phyloP scores from a whole-genome alignment of 1,139 yeast species.

The Blastobotrys persicus region DNA sequence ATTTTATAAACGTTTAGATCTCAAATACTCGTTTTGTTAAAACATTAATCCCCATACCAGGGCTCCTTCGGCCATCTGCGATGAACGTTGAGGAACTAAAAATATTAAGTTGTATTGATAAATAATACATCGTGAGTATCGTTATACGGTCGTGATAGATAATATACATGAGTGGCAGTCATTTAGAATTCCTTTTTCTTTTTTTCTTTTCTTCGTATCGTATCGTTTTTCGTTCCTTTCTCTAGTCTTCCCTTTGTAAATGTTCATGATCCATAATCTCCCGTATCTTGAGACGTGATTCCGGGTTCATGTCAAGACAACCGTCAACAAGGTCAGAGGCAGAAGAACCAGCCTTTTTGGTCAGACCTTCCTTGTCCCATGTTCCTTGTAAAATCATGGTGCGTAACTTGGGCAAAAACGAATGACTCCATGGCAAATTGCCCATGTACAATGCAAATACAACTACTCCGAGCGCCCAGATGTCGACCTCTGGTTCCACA shows the following conservation, averaged over 20 bases:
- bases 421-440: slow-evolving; percentile 76
- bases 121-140: not conserved
- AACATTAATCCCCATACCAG: too few species aligned
- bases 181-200: not conserved
- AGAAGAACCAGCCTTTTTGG: slow-evolving; percentile 28
- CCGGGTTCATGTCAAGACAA: slow-evolving; percentile 53
- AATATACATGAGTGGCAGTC: slow-evolving; percentile 6
- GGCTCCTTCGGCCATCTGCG: too few species aligned
- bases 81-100: too few species aligned
- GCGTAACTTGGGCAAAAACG: slow-evolving; percentile 73
- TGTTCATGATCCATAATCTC: slow-evolving; percentile 31
- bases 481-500: slow-evolving; percentile 71
- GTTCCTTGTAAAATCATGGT: slow-evolving; percentile 69
- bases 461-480: slow-evolving; percentile 89
- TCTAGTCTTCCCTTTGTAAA: slow-evolving; percentile 10
- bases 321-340: slow-evolving; percentile 52
- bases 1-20: too few species aligned
- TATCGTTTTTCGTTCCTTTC: too few species aligned
- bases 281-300: slow-evolving; percentile 51
- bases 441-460: slow-evolving; percentile 72
- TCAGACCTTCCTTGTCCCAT: slow-evolving; percentile 49
- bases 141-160: not conserved
- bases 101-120: not conserved
- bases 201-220: slow-evolving; percentile 9
- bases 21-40: too few species aligned